Percentiles rank a stretch among this genome's conserved stretches.
Conservation (phyloP, 805 yeast species). For the Pichia kluyveri region DNA sequence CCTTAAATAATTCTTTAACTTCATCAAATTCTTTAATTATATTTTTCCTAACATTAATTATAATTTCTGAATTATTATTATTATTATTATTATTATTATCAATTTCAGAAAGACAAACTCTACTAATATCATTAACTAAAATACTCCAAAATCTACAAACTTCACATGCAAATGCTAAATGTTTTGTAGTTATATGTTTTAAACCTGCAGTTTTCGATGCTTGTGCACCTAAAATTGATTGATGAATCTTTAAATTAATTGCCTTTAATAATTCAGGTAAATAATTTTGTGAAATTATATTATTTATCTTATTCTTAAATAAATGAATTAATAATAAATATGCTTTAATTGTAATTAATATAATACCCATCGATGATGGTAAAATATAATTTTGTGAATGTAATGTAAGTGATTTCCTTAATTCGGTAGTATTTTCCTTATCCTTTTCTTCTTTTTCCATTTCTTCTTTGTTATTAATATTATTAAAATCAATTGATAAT, state of each 20-base stretch:
- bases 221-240: conserved; percentile 63
- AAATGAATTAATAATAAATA: conserved; percentile 37
- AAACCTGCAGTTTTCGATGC: conserved; percentile 69
- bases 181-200: conserved; percentile 65
- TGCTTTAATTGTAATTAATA: conserved; percentile 36
- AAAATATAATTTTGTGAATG: conserved; percentile 51
- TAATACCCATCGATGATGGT: conserved; percentile 37
- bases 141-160: conserved; percentile 42
- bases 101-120: conserved; percentile 17
- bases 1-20: conserved; percentile 35
- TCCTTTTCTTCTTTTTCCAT: conserved; percentile 4
- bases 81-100: conserved; percentile 2
- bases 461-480: too few relatives aligned
- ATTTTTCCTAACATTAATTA: conserved; percentile 15
- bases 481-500: conserved; percentile 18
- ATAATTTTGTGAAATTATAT: conserved; percentile 28
- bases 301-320: conserved; percentile 8
- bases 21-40: conserved; percentile 30
- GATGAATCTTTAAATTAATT: conserved; percentile 45
- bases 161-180: conserved; percentile 59
- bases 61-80: conserved; percentile 20
- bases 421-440: background rate
- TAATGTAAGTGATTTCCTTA: conserved; percentile 31
- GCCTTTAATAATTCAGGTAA: conserved; percentile 35
- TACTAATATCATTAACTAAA: conserved; percentile 11